phyloP scores from a whole-genome alignment of 768 basidiomycete genomes.

The Termitomyces sp. region DNA sequence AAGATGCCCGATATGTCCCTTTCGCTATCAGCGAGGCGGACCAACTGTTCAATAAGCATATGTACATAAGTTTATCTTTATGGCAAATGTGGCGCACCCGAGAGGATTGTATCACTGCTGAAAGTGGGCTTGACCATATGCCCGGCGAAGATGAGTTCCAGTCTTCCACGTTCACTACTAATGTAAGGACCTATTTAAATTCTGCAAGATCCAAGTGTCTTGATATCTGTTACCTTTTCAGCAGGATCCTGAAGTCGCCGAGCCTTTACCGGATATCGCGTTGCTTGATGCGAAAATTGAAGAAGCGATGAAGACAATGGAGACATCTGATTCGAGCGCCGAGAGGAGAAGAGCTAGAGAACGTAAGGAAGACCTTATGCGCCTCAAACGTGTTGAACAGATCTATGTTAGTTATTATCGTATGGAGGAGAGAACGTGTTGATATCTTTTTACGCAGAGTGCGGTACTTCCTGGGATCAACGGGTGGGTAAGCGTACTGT shows the following conservation, averaged over 20 bases:
- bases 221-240: background rate
- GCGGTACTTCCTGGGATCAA: slow-evolving; percentile 80
- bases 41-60: slow-evolving; percentile 81
- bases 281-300: slow-evolving; percentile 69
- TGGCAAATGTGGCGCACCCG: slow-evolving; percentile 95
- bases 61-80: slow-evolving; percentile 84
- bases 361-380: slow-evolving; percentile 76
- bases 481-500: slow-evolving; percentile 87
- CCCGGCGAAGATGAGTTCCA: slow-evolving; percentile 63
- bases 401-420: slow-evolving; percentile 72
- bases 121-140: slow-evolving; percentile 85
- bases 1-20: slow-evolving; percentile 74
- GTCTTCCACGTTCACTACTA: slow-evolving; percentile 42
- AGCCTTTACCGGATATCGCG: slow-evolving; percentile 70
- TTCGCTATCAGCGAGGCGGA: slow-evolving; percentile 97
- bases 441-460: slow-evolving; percentile 44
- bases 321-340: slow-evolving; percentile 42
- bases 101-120: slow-evolving; percentile 91
- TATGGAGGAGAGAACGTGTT: background rate
- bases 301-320: slow-evolving; percentile 53
- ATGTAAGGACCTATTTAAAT: slow-evolving; percentile 25
- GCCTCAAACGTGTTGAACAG: slow-evolving; percentile 85
- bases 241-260: slow-evolving; percentile 58
- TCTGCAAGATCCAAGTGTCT: background rate
- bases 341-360: slow-evolving; percentile 66